Conservation (phyloP, 768 basidiomycete species). For the Lanmaoa pseudosensibilis region DNA sequence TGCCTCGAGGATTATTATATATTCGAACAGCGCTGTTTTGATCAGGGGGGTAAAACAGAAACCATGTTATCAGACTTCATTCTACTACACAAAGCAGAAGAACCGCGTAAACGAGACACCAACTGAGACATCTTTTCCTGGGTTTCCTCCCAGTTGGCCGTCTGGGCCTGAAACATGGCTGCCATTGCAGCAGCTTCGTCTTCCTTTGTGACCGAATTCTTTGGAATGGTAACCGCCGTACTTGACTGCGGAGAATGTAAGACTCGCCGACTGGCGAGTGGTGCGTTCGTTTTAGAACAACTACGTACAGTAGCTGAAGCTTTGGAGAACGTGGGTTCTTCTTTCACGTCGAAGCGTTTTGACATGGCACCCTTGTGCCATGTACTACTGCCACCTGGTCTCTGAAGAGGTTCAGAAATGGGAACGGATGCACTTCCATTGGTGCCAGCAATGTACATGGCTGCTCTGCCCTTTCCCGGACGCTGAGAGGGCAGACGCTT, state of each 20-base stretch:
- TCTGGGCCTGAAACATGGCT: conserved; percentile 97
- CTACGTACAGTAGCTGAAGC: conserved; percentile 32
- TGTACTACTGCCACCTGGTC: conserved; percentile 38
- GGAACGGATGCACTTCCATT: conserved; percentile 41
- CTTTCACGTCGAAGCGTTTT: conserved; percentile 87
- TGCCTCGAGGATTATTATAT: conserved; percentile 65
- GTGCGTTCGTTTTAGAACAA: conserved; percentile 26
- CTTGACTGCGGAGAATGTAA: conserved; percentile 36
- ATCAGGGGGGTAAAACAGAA: conserved; percentile 40
- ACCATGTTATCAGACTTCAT: conserved; percentile 67
- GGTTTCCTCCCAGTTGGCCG: conserved; percentile 96
- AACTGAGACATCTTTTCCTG: conserved; percentile 99
- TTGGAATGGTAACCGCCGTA: conserved; percentile 35
- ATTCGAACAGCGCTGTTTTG: conserved; percentile 63
- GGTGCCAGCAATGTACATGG: conserved; percentile 66
- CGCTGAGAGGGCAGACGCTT: conserved; percentile 83
- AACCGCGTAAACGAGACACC: conserved; percentile 63
- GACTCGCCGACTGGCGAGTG: conserved; percentile 26
- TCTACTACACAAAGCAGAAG: conserved; percentile 67
- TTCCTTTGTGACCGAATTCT: conserved; percentile 49
- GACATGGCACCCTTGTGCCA: conserved; percentile 82
- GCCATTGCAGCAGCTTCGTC: conserved; percentile 96
- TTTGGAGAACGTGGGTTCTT: conserved; percentile 45
- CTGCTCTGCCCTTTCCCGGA: conserved; percentile 80
- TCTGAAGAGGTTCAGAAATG: conserved; percentile 47